Evolutionary conservation across 2,329 filamentous ascomycete species (phyloP), one percentile per base, ranked within the genome.

Genomic region (Fusarium guadeloupense): DNA sequence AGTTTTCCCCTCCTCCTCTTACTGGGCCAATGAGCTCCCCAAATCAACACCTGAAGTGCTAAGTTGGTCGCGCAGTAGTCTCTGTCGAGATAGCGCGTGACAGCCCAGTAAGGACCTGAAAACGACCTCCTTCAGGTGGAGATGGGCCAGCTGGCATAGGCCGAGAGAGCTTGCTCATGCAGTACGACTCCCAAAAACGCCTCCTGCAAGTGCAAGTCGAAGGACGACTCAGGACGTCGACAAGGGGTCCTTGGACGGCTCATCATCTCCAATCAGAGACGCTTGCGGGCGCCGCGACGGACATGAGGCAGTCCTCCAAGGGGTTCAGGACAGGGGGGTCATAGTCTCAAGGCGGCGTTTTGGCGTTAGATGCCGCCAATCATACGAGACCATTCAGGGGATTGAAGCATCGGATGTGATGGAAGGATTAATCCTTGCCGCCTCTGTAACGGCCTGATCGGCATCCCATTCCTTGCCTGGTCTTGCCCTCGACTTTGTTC

Each of bases 341-440:
- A 59, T 21, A 59, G 55, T 59, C 55, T 59, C 46, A 30, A 54
- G 40, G 47, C 54, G 46, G 61, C 40, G 61, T 64, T 65, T 58
- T 65, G 61, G 61, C 61, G 56, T 64, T 46, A 41, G 55, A 54
- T 53, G 48, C 63, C 60, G 61, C 66, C 66, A 69, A 69, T 69
- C 54, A 67, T 41, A 46, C 25, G 42, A 48, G 47, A 48, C 30
- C 37, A 44, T 64, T 63, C 66, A 69, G 66, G 66, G 54, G 66
- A 67, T 45, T 38, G 42, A 50, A 54, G 58, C 39, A 23, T 63
- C 46, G 52, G 55, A 63, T 63, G 60, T 56, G 58, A 54, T 58
- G 61, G 56, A 48, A 50, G 41, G 44, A 54, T 49, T 49, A 33
- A 66, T 61, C 64, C 62, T 53, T 66, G 66, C 62, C 61, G 46